phyloP scores from a whole-genome alignment of 352 stramenopile genomes.

The Aphanomyces invadans region DNA sequence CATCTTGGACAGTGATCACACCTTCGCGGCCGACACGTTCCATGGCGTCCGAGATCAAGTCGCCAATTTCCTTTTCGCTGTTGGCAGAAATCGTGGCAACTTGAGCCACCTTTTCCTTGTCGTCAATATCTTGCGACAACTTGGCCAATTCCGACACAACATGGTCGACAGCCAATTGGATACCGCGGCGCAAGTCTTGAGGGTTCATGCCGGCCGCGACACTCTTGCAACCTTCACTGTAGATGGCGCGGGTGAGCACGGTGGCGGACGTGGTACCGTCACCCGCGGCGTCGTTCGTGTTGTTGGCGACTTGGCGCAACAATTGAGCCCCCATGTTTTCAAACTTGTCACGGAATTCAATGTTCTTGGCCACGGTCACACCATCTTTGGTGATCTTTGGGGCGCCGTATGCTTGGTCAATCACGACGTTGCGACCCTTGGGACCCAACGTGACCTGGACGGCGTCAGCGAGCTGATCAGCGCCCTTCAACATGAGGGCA shows the following conservation, averaged over 20 bases:
- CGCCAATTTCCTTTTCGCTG: constrained; percentile 96
- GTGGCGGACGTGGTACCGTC: constrained; percentile 99
- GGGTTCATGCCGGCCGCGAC: constrained; percentile 99
- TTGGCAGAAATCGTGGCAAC: constrained; percentile 99
- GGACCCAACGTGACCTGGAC: constrained; percentile 99
- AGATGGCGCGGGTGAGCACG: constrained; percentile 98
- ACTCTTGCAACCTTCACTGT: constrained; percentile 97
- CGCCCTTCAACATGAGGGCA: constrained; percentile 97
- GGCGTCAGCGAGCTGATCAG: constrained; percentile 97
- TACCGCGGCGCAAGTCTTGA: constrained; percentile 97
- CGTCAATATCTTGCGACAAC: constrained; percentile 96
- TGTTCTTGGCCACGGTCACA: constrained; percentile 96
- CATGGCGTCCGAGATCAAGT: constrained; percentile 98
- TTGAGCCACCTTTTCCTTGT: constrained; percentile 98
- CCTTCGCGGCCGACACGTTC: constrained; percentile 99
- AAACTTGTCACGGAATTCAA: constrained; percentile 96
- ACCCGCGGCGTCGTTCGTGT: constrained; percentile 99
- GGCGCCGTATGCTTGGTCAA: constrained; percentile 96
- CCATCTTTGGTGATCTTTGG: constrained; percentile 99
- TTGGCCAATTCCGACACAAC: constrained; percentile 93
- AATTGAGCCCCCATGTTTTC: constrained; percentile 86
- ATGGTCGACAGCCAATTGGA: constrained; percentile 96
- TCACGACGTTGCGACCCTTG: constrained; percentile 99
- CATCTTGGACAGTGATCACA: constrained; percentile 98
- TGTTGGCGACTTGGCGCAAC: constrained; percentile 89